These are phyloP conservation scores for Calocera viscosa DNA, from an alignment of 768 basidiomycete species.

Conservation along the genomic window DNA sequence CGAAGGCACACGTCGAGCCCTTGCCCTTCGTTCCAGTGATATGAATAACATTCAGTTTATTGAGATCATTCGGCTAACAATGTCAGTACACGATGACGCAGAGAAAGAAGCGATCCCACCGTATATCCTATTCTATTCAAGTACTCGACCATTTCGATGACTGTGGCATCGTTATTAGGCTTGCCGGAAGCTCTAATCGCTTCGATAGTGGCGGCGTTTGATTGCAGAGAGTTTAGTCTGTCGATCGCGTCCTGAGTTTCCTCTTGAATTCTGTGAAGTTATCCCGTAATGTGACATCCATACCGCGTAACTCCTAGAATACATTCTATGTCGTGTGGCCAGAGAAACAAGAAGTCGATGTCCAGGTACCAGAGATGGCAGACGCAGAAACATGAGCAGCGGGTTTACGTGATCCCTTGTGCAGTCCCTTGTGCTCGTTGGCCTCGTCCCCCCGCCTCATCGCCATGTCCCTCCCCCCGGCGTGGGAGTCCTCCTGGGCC, in stretches of 20 bases:
- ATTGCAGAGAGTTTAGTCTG: conserved; percentile 67
- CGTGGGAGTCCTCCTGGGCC: background rate
- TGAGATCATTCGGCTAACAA: conserved; percentile 64
- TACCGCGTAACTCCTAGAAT: conserved; percentile 45
- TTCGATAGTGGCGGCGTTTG: conserved; percentile 86
- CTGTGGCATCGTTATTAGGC: conserved; percentile 44
- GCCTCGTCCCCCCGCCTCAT: too few species aligned
- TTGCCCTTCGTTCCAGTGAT: conserved; percentile 98
- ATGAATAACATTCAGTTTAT: conserved; percentile 83
- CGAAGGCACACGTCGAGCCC: conserved; percentile 91
- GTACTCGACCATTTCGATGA: conserved; percentile 86
- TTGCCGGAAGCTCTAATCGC: conserved; percentile 65
- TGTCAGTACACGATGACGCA: background rate
- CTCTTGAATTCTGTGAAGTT: conserved; percentile 7
- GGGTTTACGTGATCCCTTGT: conserved; percentile 1
- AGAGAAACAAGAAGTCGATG: background rate
- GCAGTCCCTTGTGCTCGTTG: too few species aligned
- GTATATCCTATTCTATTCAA: conserved; percentile 72
- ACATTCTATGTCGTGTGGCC: conserved; percentile 35
- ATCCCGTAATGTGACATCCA: background rate
- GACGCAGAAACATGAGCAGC: conserved; percentile 11
- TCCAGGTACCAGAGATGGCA: background rate
- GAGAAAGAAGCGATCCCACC: conserved; percentile 34
- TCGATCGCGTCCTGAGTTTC: conserved; percentile 47
- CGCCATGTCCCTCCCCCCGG: background rate